A percentile compares a stretch with the other conserved stretches of the same genome.
Conservation (phyloP, 257 asterid species). For the Solanum paucissectum region DNA sequence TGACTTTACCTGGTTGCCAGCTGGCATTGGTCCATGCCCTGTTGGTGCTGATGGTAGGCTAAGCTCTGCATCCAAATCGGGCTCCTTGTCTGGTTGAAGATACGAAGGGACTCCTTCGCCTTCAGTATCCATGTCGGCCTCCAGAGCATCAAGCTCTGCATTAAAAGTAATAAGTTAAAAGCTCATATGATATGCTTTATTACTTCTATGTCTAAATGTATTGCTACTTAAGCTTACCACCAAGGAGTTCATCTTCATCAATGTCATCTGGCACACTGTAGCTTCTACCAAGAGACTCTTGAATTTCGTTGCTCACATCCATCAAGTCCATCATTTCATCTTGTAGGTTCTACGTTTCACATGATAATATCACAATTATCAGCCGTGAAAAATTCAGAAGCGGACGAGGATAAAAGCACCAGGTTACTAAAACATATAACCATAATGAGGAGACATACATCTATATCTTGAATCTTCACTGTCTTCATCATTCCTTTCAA, state of each 20-base stretch:
- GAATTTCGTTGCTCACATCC: constrained; percentile 97
- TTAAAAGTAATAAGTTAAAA: neutral
- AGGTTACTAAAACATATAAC: neutral
- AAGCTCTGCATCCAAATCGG: constrained; percentile 67
- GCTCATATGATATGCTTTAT: neutral
- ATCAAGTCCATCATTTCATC: constrained; percentile 99
- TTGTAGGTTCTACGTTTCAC: constrained; percentile 56
- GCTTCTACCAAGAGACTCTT: constrained; percentile 95
- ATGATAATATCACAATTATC: neutral
- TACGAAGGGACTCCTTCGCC: constrained; percentile 84
- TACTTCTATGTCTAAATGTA: neutral
- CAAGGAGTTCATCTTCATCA: constrained; percentile 94
- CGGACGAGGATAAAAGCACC: neutral
- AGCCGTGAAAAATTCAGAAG: neutral
- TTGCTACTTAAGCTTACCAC: constrained; percentile 47
- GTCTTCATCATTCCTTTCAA: constrained; percentile 99
- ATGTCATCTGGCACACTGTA: constrained; percentile 91
- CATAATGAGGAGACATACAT: constrained; percentile 38
- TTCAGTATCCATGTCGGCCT: constrained; percentile 95
- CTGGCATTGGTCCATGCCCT: constrained; percentile 47
- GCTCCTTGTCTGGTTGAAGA: constrained; percentile 81
- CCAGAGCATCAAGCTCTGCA: constrained; percentile 97
- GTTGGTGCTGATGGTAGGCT: constrained; percentile 89
- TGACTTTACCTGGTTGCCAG: constrained; percentile 48
- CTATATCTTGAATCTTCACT: constrained; percentile 94